phyloP scores from a whole-genome alignment of 2,329 filamentous ascomycete species.

The Parasarocladium wereldwijsianum region DNA sequence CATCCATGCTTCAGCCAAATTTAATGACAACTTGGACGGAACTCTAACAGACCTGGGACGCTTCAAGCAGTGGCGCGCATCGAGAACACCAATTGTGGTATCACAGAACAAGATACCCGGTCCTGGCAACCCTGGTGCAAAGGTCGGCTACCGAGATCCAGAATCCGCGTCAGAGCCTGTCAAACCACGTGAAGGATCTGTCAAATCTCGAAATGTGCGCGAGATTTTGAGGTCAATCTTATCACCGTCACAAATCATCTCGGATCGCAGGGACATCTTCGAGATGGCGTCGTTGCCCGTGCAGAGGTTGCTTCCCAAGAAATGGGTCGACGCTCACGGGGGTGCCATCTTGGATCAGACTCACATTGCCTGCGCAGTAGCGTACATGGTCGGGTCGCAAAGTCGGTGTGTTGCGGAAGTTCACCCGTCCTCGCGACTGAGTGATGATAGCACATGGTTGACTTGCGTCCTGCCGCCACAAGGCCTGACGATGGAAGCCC shows the following conservation, averaged over 20 bases:
- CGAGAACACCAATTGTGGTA: constrained; percentile 9
- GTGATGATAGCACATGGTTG: too few relatives aligned
- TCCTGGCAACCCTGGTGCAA: too few relatives aligned
- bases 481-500: too few relatives aligned
- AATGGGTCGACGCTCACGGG: constrained; percentile 13
- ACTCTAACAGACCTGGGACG: constrained; percentile 13
- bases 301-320: constrained; percentile 11
- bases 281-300: constrained; percentile 10
- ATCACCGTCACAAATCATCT: background rate
- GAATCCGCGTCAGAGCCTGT: too few relatives aligned
- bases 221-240: too few relatives aligned
- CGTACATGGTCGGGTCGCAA: constrained; percentile 18
- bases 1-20: too few relatives aligned
- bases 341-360: constrained; percentile 8
- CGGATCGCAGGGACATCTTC: constrained; percentile 10
- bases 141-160: too few relatives aligned
- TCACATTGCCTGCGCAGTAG: constrained; percentile 16
- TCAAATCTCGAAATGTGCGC: too few relatives aligned
- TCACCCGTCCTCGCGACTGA: too few relatives aligned
- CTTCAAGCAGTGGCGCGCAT: constrained; percentile 3
- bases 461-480: constrained; percentile 16
- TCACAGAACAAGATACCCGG: constrained; percentile 12
- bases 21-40: constrained; percentile 20
- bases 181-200: too few relatives aligned
- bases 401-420: too few relatives aligned